phyloP scores from a whole-genome alignment of 768 basidiomycete genomes.

The Epithele typhae region DNA sequence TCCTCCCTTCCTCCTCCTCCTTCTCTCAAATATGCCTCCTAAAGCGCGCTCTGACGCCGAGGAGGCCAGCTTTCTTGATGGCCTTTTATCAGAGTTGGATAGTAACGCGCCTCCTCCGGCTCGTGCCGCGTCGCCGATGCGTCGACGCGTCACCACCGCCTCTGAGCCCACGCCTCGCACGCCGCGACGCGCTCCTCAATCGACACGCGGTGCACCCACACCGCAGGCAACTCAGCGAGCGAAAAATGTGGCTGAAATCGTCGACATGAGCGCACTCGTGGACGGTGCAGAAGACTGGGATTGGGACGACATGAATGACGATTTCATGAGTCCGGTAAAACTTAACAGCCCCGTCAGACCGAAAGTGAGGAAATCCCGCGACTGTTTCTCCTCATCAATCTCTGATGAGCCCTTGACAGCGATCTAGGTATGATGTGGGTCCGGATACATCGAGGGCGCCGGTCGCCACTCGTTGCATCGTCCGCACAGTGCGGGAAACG shows the following conservation, averaged over 20 bases:
- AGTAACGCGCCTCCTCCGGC: conserved; percentile 36
- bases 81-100: conserved; percentile 49
- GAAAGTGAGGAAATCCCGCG: neutral
- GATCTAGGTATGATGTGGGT: neutral
- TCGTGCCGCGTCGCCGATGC: conserved; percentile 22
- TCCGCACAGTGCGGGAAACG: conserved; percentile 43
- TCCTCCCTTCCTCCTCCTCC: no score
- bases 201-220: neutral
- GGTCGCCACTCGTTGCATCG: conserved; percentile 52
- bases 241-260: conserved; percentile 20
- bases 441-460: conserved; percentile 19
- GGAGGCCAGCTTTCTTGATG: conserved; percentile 58
- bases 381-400: neutral
- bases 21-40: conserved; percentile 39
- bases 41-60: conserved; percentile 34
- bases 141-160: conserved; percentile 4
- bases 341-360: conserved; percentile 31
- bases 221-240: no score
- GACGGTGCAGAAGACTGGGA: conserved; percentile 71
- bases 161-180: conserved; percentile 2
- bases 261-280: conserved; percentile 47
- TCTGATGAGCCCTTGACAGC: neutral
- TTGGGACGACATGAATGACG: conserved; percentile 52
- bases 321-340: conserved; percentile 50
- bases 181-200: neutral